Evolutionary conservation across 257 asterid genomes (phyloP), one percentile per base, ranked within the genome.

Genomic region (Plantago ovata): DNA sequence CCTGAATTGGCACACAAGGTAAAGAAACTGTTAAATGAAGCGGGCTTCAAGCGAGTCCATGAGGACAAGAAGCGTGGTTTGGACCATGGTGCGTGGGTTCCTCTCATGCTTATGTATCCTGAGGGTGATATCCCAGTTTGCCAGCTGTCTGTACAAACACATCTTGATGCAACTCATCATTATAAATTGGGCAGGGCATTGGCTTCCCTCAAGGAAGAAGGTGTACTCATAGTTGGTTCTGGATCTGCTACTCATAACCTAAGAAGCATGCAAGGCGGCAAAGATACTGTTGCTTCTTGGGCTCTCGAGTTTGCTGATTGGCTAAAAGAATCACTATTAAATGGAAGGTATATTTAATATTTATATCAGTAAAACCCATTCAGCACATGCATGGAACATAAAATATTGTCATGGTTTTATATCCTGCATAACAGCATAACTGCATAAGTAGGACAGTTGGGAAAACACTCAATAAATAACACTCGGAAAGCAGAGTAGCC

Each of bases 1-100:
- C 95, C 94, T n/a, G 77, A 74, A 19, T 56, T 87, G 71, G 94
- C 94, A 47, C 54, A 38, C 5, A 81, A 74, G 78, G 86, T 82
- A 67, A 84, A 78, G 75, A 68, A 78, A 38, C 64, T 84, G 67
- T 84, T 87, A 6, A 66, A 49, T 47, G 79, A 64, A 59, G 74
- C 79, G 23, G 91, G 91, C 13, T 78, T 82, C 74, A 56, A 72
- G 47, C 59, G 51, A 28, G 96, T 87, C 21, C 46, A 56, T 3
- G 73, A 79, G 75, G 92, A 84, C 66, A 74, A 78, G 57, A 47
- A 76, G 47, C 89, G 92, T 10, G 96, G 96, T 15, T 59, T 87
- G 68, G 96, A 87, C 71, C 96, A 87, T 16, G 96, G 96, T 20
- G 96, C 95, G 10, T 82, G 95, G 95, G 89, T 84, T 19, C 95